phyloP scores from a whole-genome alignment of 805 yeast species.

The Alloascoidea africana region DNA sequence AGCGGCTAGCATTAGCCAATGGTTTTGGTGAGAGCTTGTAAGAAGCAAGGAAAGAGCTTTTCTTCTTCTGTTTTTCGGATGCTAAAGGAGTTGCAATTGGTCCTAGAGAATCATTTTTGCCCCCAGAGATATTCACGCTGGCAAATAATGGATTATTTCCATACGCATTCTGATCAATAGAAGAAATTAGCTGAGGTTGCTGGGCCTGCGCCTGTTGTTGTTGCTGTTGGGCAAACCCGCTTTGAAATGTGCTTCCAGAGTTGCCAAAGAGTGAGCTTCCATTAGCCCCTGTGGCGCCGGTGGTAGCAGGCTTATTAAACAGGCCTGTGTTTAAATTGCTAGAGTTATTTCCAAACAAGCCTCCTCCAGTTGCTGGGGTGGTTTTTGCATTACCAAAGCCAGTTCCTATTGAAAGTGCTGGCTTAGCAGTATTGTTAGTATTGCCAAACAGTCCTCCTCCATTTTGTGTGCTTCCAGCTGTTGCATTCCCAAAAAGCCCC shows the following conservation, averaged over 20 bases:
- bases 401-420: too few relatives aligned
- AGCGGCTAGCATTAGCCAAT: neutral
- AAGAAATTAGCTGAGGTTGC: constrained; percentile 13
- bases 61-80: neutral
- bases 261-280: constrained; percentile 1
- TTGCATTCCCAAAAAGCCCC: too few relatives aligned
- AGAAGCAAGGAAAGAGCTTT: neutral
- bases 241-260: constrained; percentile 5
- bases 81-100: constrained; percentile 34
- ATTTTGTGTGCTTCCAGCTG: too few relatives aligned
- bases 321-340: neutral
- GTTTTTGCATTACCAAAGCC: constrained; percentile 5
- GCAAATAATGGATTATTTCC: constrained; percentile 60
- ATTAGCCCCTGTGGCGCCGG: constrained; percentile 4
- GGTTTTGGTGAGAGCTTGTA: constrained; percentile 1
- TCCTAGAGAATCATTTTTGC: constrained; percentile 21
- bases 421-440: constrained; percentile 2
- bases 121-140: constrained; percentile 10
- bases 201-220: constrained; percentile 16
- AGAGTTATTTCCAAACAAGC: neutral
- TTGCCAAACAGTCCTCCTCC: constrained; percentile 7
- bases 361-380: neutral
- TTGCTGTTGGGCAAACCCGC: neutral
- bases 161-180: constrained; percentile 49
- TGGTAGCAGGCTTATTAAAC: neutral